Evolutionary conservation across 805 yeast species (phyloP).

Genomic region (Metschnikowia hibisci): DNA sequence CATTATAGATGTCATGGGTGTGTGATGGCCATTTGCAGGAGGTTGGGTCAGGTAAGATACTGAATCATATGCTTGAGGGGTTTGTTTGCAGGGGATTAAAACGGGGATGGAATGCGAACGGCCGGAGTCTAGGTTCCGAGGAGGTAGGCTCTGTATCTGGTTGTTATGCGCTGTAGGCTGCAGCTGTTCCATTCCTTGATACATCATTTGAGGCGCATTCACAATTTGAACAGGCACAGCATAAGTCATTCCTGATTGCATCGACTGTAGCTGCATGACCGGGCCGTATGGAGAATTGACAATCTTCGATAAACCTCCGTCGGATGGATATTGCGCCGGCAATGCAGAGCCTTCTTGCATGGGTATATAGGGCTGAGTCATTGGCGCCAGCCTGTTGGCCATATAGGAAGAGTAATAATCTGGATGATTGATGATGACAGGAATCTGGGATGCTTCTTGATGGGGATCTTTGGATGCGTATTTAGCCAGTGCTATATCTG

Average conservation of each 20-base stretch:
- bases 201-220: constrained; percentile 1
- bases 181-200: neutral
- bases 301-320: neutral
- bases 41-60: neutral
- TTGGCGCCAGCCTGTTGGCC: constrained; percentile 1
- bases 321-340: constrained; percentile 1
- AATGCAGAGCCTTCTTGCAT: neutral
- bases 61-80: constrained; percentile 1
- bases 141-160: neutral
- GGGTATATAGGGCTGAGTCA: neutral
- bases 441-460: neutral
- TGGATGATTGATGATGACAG: neutral
- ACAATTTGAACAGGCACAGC: constrained; percentile 2
- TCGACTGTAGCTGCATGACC: constrained; percentile 7
- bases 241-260: neutral
- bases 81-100: neutral
- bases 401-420: constrained; percentile 5
- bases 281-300: constrained; percentile 7
- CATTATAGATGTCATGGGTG: neutral
- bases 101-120: neutral
- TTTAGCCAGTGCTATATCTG: neutral
- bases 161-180: neutral
- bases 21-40: neutral
- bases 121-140: neutral
- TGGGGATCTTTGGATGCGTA: neutral